These are phyloP conservation scores for Colletotrichum sp. DNA, from an alignment of 2,329 filamentous ascomycete genomes.

Conservation along the genomic window DNA sequence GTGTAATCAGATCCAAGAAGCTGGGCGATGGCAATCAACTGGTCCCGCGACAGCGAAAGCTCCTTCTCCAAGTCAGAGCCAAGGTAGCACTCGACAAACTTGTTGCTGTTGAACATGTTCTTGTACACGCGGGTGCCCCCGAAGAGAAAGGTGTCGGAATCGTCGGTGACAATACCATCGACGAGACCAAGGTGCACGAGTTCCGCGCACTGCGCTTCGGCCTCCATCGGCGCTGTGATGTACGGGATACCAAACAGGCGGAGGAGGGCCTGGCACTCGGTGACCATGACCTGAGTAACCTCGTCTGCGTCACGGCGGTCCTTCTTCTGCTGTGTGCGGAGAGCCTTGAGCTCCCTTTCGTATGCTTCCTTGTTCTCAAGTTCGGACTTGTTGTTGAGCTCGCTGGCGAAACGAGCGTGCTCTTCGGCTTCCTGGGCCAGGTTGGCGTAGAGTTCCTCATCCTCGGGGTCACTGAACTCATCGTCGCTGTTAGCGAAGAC, in stretches of 20 bases:
- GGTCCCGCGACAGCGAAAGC: slow-evolving; percentile 82
- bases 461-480: slow-evolving; percentile 84
- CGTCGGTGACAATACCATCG: slow-evolving; percentile 97
- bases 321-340: slow-evolving; percentile 95
- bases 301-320: slow-evolving; percentile 96
- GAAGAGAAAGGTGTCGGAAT: slow-evolving; percentile 96
- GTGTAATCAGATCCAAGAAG: slow-evolving; percentile 95
- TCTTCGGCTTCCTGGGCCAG: slow-evolving; percentile 92
- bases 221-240: slow-evolving; percentile 98
- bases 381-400: slow-evolving; percentile 78
- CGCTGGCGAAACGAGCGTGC: slow-evolving; percentile 89
- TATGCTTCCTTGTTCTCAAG: slow-evolving; percentile 78
- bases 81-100: slow-evolving; percentile 97
- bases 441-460: slow-evolving; percentile 85
- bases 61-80: slow-evolving; percentile 84
- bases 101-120: slow-evolving; percentile 99
- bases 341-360: slow-evolving; percentile 82
- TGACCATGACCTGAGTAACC: slow-evolving; percentile 94
- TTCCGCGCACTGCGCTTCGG: slow-evolving; percentile 95
- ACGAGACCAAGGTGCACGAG: slow-evolving; percentile 86
- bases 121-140: slow-evolving; percentile 97
- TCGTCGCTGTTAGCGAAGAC: slow-evolving; percentile 66
- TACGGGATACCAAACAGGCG: slow-evolving; percentile 93
- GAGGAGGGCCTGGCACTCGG: slow-evolving; percentile 91
- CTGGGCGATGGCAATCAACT: slow-evolving; percentile 89